Evolutionary conservation across 2,329 filamentous ascomycete species (phyloP), one percentile per base, ranked within the genome.

Genomic region (Parascedosporium putredinis): DNA sequence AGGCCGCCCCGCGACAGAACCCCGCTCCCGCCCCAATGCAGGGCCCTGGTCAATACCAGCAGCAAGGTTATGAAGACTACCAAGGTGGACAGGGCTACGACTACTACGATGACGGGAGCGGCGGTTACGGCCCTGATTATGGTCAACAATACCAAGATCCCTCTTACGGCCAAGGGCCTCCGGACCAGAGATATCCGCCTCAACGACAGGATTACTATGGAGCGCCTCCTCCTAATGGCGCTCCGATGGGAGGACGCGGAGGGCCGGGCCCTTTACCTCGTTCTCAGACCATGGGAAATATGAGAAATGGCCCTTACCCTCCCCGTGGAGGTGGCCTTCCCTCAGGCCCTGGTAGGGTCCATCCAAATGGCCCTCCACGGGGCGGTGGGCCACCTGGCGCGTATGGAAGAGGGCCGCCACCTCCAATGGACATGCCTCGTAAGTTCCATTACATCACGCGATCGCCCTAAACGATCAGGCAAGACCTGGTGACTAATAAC

Each of bases 31-130:
- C 44, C 66, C 67, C 34, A 22, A 31, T 36, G 23, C 49, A 22
- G 23, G 49, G 31, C 14, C 43, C 43, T 29, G 43, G 20, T 50
- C 67, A 63, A 25, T 65, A 64, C 49, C 58, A 59, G 9, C 60
- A 59, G 45, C 53, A 60, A 12, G 65, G 67, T 51, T 72, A 74
- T 52, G 66, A 73, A 49, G 64, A 68, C 46, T 71, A 73, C 50
- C 66, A 71, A 49, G 67, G 72, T 45, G 67, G 67, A 12, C 69
- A 75, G 52, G 69, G 63, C 45, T 68, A 72, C 52, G 71, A 69
- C 20, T 67, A 70, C 44, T 70, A 72, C 16, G 65, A 67, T 23
- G 68, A 69, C 47, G 66, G 66, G 5, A 56, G 54, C 24, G 55
- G 53, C 20, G 58, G 55, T n/a, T 58, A 65, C 42, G 62, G 56